Percentiles rank a stretch among this genome's conserved stretches.
Conservation (phyloP, 2,329 filamentous ascomycete genomes). For the Dactylonectria macrodidyma region DNA sequence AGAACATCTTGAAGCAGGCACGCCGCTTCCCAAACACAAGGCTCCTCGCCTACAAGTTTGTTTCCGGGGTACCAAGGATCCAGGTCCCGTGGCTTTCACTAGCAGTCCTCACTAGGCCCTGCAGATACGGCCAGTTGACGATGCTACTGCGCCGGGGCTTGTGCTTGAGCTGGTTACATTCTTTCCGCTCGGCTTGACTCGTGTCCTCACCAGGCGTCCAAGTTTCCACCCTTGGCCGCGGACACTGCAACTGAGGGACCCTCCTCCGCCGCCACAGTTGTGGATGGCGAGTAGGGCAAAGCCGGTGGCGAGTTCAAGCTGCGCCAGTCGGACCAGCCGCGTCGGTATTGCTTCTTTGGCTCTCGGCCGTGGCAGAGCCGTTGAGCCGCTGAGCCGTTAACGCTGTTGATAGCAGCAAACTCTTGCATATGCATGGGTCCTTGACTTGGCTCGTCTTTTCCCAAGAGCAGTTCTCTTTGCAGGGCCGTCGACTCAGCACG, state of each 20-base stretch:
- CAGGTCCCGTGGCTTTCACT: constrained; percentile 22
- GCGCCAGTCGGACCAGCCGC: constrained; percentile 5
- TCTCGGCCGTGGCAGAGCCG: constrained; percentile 3
- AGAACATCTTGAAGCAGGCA: constrained; percentile 45
- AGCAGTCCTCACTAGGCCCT: constrained; percentile 35
- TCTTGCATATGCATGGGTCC: constrained; percentile 10
- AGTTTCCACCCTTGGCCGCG: constrained; percentile 24
- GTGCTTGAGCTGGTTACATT: constrained; percentile 27
- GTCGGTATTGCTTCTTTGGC: constrained; percentile 16
- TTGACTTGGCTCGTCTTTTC: constrained; percentile 14
- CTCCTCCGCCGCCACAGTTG: constrained; percentile 16
- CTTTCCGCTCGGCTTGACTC: constrained; percentile 38
- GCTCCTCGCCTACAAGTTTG: constrained; percentile 33
- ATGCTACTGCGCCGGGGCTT: constrained; percentile 19
- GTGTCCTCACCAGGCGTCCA: constrained; percentile 34
- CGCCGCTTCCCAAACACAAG: constrained; percentile 26
- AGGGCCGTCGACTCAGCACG: neutral
- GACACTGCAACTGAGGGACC: constrained; percentile 8
- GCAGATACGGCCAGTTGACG: constrained; percentile 35
- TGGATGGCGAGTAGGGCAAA: constrained; percentile 18
- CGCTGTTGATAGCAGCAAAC: constrained; percentile 13
- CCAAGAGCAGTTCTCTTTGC: constrained; percentile 11
- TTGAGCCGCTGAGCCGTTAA: constrained; percentile 2
- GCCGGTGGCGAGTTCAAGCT: constrained; percentile 12
- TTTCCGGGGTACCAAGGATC: constrained; percentile 44